phyloP scores from a whole-genome alignment of 2,329 filamentous ascomycete genomes.

The Ophiocordyceps camponoti-rufipedis region DNA sequence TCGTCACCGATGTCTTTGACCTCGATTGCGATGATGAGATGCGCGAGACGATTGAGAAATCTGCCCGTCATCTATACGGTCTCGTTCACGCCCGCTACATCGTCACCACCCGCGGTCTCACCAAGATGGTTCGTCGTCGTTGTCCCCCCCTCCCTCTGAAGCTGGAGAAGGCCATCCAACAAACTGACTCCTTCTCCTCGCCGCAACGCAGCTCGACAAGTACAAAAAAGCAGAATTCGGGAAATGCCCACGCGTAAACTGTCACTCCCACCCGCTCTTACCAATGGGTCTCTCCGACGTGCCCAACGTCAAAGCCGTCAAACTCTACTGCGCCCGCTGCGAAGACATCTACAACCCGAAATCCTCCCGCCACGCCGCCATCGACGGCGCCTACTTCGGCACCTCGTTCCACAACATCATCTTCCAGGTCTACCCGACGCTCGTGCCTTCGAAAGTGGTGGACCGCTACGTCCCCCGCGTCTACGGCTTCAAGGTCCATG shows the following conservation, averaged over 20 bases:
- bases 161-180: not conserved
- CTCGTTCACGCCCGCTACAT: conserved; percentile 94
- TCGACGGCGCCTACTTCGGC: conserved; percentile 96
- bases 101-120: conserved; percentile 80
- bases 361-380: conserved; percentile 82
- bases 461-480: conserved; percentile 78
- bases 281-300: conserved; percentile 90
- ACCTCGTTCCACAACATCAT: conserved; percentile 98
- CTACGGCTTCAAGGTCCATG: conserved; percentile 93
- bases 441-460: conserved; percentile 71
- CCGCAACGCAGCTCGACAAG: conserved; percentile 70
- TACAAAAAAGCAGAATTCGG: conserved; percentile 98
- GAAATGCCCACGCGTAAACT: conserved; percentile 93
- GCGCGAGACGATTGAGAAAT: conserved; percentile 95
- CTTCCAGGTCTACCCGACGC: conserved; percentile 89
- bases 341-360: conserved; percentile 99
- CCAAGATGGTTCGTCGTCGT: conserved; percentile 65
- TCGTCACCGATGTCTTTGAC: conserved; percentile 96
- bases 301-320: conserved; percentile 74
- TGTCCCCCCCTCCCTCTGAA: not conserved
- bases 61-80: conserved; percentile 85
- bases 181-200: not conserved
- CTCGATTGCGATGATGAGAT: conserved; percentile 98
- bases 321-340: conserved; percentile 92
- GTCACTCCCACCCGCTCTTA: conserved; percentile 78